These are phyloP conservation scores for Mycena rebaudengoi DNA, from an alignment of 768 basidiomycete genomes.

Conservation along the genomic window DNA sequence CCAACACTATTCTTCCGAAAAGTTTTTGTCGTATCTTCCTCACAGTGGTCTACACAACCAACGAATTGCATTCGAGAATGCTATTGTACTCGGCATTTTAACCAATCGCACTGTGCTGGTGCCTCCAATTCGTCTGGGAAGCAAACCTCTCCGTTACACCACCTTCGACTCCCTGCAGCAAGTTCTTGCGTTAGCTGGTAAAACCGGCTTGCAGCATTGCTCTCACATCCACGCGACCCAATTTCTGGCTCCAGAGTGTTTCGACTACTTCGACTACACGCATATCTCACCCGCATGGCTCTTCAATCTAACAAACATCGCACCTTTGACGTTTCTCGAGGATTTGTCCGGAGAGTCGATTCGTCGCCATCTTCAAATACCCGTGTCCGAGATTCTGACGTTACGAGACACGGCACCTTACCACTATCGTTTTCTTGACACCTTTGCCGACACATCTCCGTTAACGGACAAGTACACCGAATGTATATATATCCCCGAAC, in stretches of 20 bases:
- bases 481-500: slow-evolving; percentile 51
- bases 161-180: slow-evolving; percentile 58
- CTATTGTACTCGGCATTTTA: slow-evolving; percentile 71
- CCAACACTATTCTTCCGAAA: slow-evolving; percentile 22
- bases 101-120: slow-evolving; percentile 82
- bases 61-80: slow-evolving; percentile 88
- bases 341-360: slow-evolving; percentile 61
- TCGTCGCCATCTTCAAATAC: slow-evolving; percentile 47
- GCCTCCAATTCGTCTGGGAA: slow-evolving; percentile 77
- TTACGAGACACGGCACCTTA: slow-evolving; percentile 68
- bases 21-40: slow-evolving; percentile 78
- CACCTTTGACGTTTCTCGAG: slow-evolving; percentile 57
- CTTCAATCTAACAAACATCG: slow-evolving; percentile 58
- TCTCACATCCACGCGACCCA: slow-evolving; percentile 41
- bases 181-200: slow-evolving; percentile 57
- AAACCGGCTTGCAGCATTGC: slow-evolving; percentile 63
- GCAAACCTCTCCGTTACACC: slow-evolving; percentile 66
- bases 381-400: slow-evolving; percentile 47
- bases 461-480: slow-evolving; percentile 50
- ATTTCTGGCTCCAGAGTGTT: slow-evolving; percentile 63
- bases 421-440: slow-evolving; percentile 71
- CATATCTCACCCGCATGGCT: slow-evolving; percentile 76
- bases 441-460: slow-evolving; percentile 33
- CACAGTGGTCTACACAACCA: slow-evolving; percentile 90
- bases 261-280: slow-evolving; percentile 67